These are phyloP conservation scores for Termitomyces sp. DNA, from an alignment of 768 basidiomycete genomes.

Conservation along the genomic window DNA sequence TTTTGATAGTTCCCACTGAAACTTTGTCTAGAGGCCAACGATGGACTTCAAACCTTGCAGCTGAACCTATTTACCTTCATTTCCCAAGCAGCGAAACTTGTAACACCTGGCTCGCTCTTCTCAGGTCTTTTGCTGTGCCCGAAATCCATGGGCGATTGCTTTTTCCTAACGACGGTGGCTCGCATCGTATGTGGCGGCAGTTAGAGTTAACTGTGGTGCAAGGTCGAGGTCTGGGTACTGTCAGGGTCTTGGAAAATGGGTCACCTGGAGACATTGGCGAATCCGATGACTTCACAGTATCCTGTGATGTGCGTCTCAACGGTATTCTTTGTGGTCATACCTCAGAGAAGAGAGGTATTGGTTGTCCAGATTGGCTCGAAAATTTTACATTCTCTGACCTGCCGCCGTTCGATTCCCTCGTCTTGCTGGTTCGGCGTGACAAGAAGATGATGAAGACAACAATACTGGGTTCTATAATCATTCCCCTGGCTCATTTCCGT, in stretches of 20 bases:
- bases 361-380: constrained; percentile 81
- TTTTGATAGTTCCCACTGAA: not conserved
- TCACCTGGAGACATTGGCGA: constrained; percentile 28
- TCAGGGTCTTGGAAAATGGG: constrained; percentile 31
- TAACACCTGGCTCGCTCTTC: constrained; percentile 73
- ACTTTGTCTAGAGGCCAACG: constrained; percentile 45
- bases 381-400: constrained; percentile 67
- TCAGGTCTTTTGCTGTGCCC: constrained; percentile 75
- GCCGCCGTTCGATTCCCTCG: constrained; percentile 71
- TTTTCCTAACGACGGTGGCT: constrained; percentile 57
- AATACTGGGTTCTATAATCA: constrained; percentile 54
- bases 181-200: constrained; percentile 86
- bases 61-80: constrained; percentile 70
- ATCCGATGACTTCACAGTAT: constrained; percentile 64
- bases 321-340: constrained; percentile 66
- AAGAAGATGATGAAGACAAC: constrained; percentile 54
- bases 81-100: constrained; percentile 60
- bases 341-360: constrained; percentile 61
- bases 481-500: constrained; percentile 66
- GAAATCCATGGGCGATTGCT: constrained; percentile 69
- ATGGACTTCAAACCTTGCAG: constrained; percentile 44
- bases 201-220: constrained; percentile 69
- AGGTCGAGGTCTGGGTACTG: constrained; percentile 65
- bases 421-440: constrained; percentile 65
- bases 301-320: constrained; percentile 75